A percentile compares a stretch with the other conserved stretches of the same genome.
Evolutionary conservation across 257 asterid genomes (phyloP).

Genomic region (Solanum tacnaense): DNA sequence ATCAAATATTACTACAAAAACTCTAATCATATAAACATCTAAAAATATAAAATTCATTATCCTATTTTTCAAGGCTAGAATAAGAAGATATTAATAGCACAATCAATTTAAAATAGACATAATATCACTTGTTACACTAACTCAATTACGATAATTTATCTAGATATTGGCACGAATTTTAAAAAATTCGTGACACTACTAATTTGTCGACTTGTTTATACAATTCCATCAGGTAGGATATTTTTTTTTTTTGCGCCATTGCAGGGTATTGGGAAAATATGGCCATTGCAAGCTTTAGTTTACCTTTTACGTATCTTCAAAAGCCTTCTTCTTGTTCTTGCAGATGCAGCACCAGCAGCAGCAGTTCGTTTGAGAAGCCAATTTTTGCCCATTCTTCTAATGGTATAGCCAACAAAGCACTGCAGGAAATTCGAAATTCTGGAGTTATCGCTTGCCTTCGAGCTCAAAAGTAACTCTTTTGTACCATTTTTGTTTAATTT

Average conservation of each 20-base stretch:
- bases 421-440: slow-evolving; percentile 45
- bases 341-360: background rate
- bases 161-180: background rate
- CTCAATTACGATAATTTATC: background rate
- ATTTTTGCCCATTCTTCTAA: background rate
- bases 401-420: slow-evolving; percentile 28
- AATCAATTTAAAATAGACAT: no score
- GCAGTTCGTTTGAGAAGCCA: background rate
- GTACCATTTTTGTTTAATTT: background rate
- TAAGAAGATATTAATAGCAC: no score
- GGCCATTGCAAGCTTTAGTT: background rate
- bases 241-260: background rate
- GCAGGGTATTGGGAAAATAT: background rate
- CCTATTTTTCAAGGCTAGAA: no score
- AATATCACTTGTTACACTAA: no score
- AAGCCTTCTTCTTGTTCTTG: background rate
- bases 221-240: background rate
- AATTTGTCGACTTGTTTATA: background rate
- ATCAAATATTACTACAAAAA: no score
- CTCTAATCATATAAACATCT: no score
- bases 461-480: slow-evolving; percentile 38
- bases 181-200: background rate
- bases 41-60: no score
- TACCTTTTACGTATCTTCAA: background rate
- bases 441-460: slow-evolving; percentile 84